These are phyloP conservation scores for Flaveria trinervia DNA, from an alignment of 129 eudicot genomes.

Conservation along the genomic window DNA sequence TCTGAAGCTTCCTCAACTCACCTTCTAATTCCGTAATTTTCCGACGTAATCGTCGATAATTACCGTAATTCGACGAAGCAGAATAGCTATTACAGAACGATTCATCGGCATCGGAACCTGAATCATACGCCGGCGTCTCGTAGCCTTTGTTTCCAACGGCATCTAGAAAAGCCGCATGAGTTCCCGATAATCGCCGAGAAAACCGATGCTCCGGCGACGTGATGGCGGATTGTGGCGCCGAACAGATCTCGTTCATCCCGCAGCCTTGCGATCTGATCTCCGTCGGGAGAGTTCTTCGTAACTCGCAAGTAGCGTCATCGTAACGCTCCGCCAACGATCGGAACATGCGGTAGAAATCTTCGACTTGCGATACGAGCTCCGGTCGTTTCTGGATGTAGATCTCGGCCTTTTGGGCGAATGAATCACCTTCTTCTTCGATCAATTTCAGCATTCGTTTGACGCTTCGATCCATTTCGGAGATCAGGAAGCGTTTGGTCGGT, in stretches of 20 bases:
- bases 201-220: slow-evolving; percentile 53
- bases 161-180: slow-evolving; percentile 71
- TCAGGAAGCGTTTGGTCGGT: slow-evolving; percentile 40
- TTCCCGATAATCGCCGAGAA: slow-evolving; percentile 50
- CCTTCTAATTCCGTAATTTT: slow-evolving; percentile 51
- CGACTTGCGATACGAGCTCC: slow-evolving; percentile 53
- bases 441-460: slow-evolving; percentile 79
- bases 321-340: slow-evolving; percentile 77
- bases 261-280: slow-evolving; percentile 63
- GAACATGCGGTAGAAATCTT: slow-evolving; percentile 82
- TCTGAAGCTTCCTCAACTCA: slow-evolving; percentile 51
- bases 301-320: slow-evolving; percentile 60
- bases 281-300: slow-evolving; percentile 41
- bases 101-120: slow-evolving; percentile 77
- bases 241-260: slow-evolving; percentile 50
- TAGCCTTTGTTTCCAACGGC: slow-evolving; percentile 58
- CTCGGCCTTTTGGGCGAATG: slow-evolving; percentile 87
- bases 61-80: slow-evolving; percentile 34
- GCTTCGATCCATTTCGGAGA: slow-evolving; percentile 79
- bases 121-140: slow-evolving; percentile 57
- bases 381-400: slow-evolving; percentile 85
- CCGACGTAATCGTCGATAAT: slow-evolving; percentile 48
- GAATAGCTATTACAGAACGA: slow-evolving; percentile 49
- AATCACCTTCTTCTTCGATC: slow-evolving; percentile 85
- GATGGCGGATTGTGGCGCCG: slow-evolving; percentile 48